Conservation (phyloP, 352 stramenopile species). For the Phytophthora melonis region DNA sequence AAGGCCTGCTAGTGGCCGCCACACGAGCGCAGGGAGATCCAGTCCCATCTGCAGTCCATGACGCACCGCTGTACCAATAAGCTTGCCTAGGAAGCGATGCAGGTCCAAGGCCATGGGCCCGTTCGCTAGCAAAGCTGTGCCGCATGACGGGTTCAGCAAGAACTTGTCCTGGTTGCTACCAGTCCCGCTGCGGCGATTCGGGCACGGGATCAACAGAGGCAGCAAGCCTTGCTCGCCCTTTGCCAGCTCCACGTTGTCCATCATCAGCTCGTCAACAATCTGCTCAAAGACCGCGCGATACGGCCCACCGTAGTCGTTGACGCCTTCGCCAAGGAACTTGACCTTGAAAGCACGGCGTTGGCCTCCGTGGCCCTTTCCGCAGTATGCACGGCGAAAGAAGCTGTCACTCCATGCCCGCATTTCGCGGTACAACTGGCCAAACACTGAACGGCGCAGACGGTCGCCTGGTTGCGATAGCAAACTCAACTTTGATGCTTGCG, state of each 20-base stretch:
- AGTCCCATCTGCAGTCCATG: slow-evolving; percentile 96
- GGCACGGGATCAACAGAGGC: slow-evolving; percentile 89
- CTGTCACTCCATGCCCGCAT: slow-evolving; percentile 95
- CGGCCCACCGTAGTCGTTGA: slow-evolving; percentile 99
- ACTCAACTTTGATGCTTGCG: slow-evolving; percentile 89
- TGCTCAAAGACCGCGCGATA: slow-evolving; percentile 99
- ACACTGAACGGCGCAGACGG: slow-evolving; percentile 93
- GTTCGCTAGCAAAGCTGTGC: slow-evolving; percentile 83
- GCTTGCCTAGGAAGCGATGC: slow-evolving; percentile 96
- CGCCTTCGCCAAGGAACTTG: slow-evolving; percentile 98
- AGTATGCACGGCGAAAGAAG: slow-evolving; percentile 96
- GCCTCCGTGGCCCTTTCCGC: slow-evolving; percentile 97
- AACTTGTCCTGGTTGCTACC: slow-evolving; percentile 95
- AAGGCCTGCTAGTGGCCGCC: slow-evolving; percentile 84
- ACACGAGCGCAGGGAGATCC: slow-evolving; percentile 89
- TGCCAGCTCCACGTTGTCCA: slow-evolving; percentile 88
- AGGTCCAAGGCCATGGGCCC: slow-evolving; percentile 93
- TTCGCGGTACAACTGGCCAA: slow-evolving; percentile 98
- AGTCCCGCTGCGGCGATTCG: slow-evolving; percentile 86
- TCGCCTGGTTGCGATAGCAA: slow-evolving; percentile 89
- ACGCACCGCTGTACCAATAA: slow-evolving; percentile 95
- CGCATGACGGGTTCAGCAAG: slow-evolving; percentile 86
- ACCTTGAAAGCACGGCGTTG: slow-evolving; percentile 99
- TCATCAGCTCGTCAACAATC: slow-evolving; percentile 95
- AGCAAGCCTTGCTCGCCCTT: slow-evolving; percentile 90